These are phyloP conservation scores for Fusarium setosum DNA, from an alignment of 2,329 filamentous ascomycete genomes.

Conservation along the genomic window DNA sequence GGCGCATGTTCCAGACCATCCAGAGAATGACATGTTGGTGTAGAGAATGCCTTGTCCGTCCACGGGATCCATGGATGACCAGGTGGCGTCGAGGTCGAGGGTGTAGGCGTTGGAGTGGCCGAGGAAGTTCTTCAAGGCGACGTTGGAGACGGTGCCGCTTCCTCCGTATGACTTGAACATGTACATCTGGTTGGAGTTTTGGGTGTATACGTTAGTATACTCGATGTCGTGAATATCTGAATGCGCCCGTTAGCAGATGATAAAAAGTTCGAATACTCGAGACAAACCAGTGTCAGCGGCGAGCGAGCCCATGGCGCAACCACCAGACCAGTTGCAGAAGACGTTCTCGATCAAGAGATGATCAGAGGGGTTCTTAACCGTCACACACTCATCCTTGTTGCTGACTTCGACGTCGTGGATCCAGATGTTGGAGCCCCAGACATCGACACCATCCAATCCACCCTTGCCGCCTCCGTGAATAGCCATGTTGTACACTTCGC, in stretches of 20 bases:
- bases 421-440: slow-evolving; percentile 36
- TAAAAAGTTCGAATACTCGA: neutral
- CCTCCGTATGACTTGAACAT: slow-evolving; percentile 40
- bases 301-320: slow-evolving; percentile 35
- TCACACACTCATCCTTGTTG: slow-evolving; percentile 39
- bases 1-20: slow-evolving; percentile 35
- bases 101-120: slow-evolving; percentile 38
- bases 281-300: slow-evolving; percentile 16
- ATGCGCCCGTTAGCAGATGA: neutral
- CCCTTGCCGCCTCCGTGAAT: slow-evolving; percentile 31
- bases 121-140: slow-evolving; percentile 32
- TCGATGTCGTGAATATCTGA: slow-evolving; percentile 28
- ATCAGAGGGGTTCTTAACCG: slow-evolving; percentile 35
- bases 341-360: slow-evolving; percentile 36
- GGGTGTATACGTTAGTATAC: slow-evolving; percentile 38
- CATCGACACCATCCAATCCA: slow-evolving; percentile 29
- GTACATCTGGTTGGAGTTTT: slow-evolving; percentile 38
- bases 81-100: slow-evolving; percentile 31
- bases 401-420: slow-evolving; percentile 38
- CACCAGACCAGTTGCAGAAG: slow-evolving; percentile 38
- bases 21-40: slow-evolving; percentile 34
- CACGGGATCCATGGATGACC: slow-evolving; percentile 28
- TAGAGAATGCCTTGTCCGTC: slow-evolving; percentile 31
- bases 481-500: slow-evolving; percentile 34
- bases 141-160: slow-evolving; percentile 33